Percentiles rank a stretch among this genome's conserved stretches.
Evolutionary conservation across 2,329 filamentous ascomycete genomes (phyloP).

Genomic region (Chlorencoelia australis): DNA sequence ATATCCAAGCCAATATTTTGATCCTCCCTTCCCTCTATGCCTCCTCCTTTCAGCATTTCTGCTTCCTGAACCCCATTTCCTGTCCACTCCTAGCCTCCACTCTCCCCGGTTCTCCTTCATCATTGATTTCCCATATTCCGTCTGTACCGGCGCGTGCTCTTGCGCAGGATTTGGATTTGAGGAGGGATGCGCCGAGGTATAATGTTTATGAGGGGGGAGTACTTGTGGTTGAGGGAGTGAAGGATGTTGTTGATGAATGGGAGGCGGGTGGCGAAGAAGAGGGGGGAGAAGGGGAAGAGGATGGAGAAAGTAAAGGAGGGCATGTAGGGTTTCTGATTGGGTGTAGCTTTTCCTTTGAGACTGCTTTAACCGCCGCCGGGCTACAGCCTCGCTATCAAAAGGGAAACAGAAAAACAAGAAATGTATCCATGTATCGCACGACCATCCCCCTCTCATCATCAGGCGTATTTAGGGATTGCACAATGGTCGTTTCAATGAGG

Average conservation of each 20-base stretch:
- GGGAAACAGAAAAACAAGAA: constrained; percentile 30
- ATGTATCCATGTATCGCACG: constrained; percentile 54
- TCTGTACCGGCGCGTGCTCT: constrained; percentile 26
- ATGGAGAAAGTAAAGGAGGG: constrained; percentile 42
- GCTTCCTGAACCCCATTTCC: constrained; percentile 4
- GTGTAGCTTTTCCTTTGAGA: constrained; percentile 55
- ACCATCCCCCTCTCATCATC: constrained; percentile 44
- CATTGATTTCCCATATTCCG: constrained; percentile 14
- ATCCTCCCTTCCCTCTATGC: constrained; percentile 4
- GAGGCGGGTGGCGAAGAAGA: too few relatives aligned
- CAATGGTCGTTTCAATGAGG: constrained; percentile 54
- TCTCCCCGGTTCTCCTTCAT: not conserved
- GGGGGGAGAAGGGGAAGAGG: constrained; percentile 34
- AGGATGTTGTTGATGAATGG: constrained; percentile 43
- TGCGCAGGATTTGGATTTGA: constrained; percentile 40
- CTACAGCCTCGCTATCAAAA: constrained; percentile 41
- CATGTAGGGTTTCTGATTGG: constrained; percentile 55
- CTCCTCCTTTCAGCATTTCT: constrained; percentile 1
- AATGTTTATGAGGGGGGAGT: constrained; percentile 44
- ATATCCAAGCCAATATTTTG: constrained; percentile 4
- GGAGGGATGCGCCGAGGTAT: constrained; percentile 47
- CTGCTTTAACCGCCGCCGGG: constrained; percentile 40
- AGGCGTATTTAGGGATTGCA: constrained; percentile 44
- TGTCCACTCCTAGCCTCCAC: constrained; percentile 5
- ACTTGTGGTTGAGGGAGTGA: constrained; percentile 29